A percentile compares a stretch with the other conserved stretches of the same genome.
These are phyloP conservation scores for Lachancea sp. DNA, from an alignment of 805 yeast genomes.

Conservation along the genomic window DNA sequence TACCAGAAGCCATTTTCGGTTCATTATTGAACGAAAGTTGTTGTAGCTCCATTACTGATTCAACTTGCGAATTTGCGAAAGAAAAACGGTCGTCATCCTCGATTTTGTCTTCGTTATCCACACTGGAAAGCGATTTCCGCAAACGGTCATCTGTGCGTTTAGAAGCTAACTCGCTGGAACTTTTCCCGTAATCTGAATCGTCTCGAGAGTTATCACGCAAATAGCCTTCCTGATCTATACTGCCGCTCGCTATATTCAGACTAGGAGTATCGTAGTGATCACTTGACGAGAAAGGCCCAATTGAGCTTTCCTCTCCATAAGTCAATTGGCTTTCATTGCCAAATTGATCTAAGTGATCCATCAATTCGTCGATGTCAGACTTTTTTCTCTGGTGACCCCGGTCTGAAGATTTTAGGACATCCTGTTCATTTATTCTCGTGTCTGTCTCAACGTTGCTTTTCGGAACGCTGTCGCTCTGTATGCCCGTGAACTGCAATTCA, in stretches of 20 bases:
- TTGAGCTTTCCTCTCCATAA: neutral
- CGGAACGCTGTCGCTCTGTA: neutral
- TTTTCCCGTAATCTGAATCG: neutral
- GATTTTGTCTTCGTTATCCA: neutral
- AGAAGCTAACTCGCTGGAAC: neutral
- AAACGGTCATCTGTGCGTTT: neutral
- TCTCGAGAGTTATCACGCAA: neutral
- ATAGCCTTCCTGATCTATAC: neutral
- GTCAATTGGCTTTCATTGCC: constrained; percentile 10
- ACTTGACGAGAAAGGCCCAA: neutral
- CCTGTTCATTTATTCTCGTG: too few species aligned
- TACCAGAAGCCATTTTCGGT: neutral
- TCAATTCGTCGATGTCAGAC: constrained; percentile 31
- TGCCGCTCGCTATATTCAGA: neutral
- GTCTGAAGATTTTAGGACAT: too few species aligned
- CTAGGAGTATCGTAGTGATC: neutral
- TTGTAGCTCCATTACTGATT: constrained; percentile 16
- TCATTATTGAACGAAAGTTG: constrained; percentile 14
- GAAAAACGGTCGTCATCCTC: constrained; percentile 16
- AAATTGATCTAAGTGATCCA: constrained; percentile 30
- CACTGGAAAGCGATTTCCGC: neutral
- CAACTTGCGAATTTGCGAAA: constrained; percentile 16
- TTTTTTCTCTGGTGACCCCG: constrained; percentile 26
- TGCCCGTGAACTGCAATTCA: neutral
- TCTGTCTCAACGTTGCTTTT: too few species aligned